Evolutionary conservation across 495 filamentous ascomycete genomes (phyloP), one percentile per base, ranked within the genome.

Genomic region (Clohesyomyces aquaticus): DNA sequence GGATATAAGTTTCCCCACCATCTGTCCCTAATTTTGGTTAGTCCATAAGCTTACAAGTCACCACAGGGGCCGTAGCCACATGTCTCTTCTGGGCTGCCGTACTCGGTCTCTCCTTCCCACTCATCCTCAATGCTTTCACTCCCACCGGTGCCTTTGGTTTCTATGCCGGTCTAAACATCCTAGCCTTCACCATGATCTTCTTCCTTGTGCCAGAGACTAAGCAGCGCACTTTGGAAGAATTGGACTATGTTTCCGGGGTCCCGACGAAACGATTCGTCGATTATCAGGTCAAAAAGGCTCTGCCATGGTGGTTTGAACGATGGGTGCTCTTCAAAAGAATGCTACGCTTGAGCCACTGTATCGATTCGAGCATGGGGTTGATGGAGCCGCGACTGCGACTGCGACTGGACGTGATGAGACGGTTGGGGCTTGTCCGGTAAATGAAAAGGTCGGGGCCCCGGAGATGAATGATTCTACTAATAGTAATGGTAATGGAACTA

Each of bases 141-240:
- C 61, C 57, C 1, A 68, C 70, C 25, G 74, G 74, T 12, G 71
- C 74, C 21, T 74, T 88, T 43, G 77, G 77, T 43, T 85, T 86
- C 68, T 88, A 87, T 65, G 88, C 87, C 38, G 85, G 74, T 11
- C 79, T 90, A 59, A 92, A 92, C 66, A 72, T 90, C 14, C 75
- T 84, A 26, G 90, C 87, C 10, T 79, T 91, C 19, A 65, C 85
- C 26, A 80, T 89, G 77, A 88, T 91, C 64, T 88, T 91, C 73
- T 77, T 91, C 52, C 90, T 81, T 75, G 80, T 93, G 4, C 88
- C 87, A 10, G 89, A 92, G 75, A 91, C 89, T 0, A 92, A 91
- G 74, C 88, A 90, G 71, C 81, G 83, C 28, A 90, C 88, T 3
- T 82, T 93, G 10, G 86, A 88, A 64, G 86, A 88, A 49, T 57